These are phyloP conservation scores for Cudoniella acicularis DNA, from an alignment of 495 filamentous ascomycete species.

Conservation along the genomic window DNA sequence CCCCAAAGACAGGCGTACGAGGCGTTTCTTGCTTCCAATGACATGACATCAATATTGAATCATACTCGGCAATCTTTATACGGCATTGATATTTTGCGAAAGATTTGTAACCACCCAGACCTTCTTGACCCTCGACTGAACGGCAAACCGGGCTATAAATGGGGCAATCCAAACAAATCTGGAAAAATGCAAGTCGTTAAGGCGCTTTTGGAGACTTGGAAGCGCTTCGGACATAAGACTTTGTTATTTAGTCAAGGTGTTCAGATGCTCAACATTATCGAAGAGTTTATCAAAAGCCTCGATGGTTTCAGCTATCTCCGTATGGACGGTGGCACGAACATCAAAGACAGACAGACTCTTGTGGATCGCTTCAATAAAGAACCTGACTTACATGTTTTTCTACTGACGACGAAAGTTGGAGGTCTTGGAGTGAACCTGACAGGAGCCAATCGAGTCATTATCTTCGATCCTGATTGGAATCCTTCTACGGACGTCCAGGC, in stretches of 20 bases:
- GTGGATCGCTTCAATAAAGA: conserved; percentile 90
- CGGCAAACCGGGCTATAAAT: conserved; percentile 59
- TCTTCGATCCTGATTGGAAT: conserved; percentile 98
- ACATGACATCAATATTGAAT: conserved; percentile 72
- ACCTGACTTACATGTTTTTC: conserved; percentile 76
- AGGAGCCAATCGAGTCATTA: conserved; percentile 91
- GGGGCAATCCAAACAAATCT: conserved; percentile 70
- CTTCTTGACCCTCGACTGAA: conserved; percentile 62
- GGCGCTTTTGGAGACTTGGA: conserved; percentile 81
- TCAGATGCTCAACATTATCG: conserved; percentile 90
- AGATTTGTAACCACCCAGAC: conserved; percentile 97
- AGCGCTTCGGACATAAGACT: conserved; percentile 81
- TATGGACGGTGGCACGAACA: conserved; percentile 89
- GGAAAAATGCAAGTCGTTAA: conserved; percentile 95
- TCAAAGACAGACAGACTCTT: conserved; percentile 74
- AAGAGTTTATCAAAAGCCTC: conserved; percentile 66
- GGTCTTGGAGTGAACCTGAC: conserved; percentile 92
- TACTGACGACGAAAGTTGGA: conserved; percentile 92
- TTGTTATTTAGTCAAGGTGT: conserved; percentile 86
- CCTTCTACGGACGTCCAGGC: conserved; percentile 91
- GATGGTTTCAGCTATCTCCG: conserved; percentile 72
- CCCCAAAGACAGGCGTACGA: conserved; percentile 74
- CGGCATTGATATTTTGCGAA: conserved; percentile 87
- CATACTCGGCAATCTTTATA: conserved; percentile 75
- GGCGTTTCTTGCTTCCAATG: conserved; percentile 73